These are phyloP conservation scores for Neurospora sp. DNA, from an alignment of 495 filamentous ascomycete genomes.

Conservation along the genomic window DNA sequence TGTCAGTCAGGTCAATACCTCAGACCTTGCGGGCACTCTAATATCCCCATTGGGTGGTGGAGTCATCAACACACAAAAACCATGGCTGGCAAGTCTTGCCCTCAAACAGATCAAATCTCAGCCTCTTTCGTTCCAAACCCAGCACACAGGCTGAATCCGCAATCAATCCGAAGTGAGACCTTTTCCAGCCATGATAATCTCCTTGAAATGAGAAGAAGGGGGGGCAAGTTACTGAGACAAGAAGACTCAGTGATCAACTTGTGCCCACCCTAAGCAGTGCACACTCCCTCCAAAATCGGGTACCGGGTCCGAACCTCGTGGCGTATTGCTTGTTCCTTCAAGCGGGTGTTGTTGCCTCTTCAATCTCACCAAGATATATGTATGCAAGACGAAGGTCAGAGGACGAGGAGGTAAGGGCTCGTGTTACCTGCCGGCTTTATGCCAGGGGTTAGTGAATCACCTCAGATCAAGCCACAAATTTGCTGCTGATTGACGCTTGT, in stretches of 20 bases:
- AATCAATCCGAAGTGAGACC: not conserved
- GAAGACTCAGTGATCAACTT: not conserved
- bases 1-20: not conserved
- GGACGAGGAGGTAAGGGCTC: not conserved
- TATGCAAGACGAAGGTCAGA: not conserved
- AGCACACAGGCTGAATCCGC: not conserved
- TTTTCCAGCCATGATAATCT: not conserved
- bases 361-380: not conserved
- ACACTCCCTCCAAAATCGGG: not conserved
- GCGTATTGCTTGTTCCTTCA: not conserved
- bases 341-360: not conserved
- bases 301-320: not conserved
- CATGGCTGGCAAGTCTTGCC: not conserved
- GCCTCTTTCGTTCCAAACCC: not conserved
- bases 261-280: not conserved
- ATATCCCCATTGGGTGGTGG: not conserved
- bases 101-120: not conserved
- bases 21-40: not conserved
- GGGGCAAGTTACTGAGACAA: not conserved
- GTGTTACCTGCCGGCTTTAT: not conserved
- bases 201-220: not conserved
- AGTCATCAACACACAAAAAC: not conserved
- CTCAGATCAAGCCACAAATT: not conserved
- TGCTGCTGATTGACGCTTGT: not conserved
- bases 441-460: not conserved